Evolutionary conservation across 768 basidiomycete genomes (phyloP), one percentile per base, ranked within the genome.

Genomic region (Jaapia argillacea): DNA sequence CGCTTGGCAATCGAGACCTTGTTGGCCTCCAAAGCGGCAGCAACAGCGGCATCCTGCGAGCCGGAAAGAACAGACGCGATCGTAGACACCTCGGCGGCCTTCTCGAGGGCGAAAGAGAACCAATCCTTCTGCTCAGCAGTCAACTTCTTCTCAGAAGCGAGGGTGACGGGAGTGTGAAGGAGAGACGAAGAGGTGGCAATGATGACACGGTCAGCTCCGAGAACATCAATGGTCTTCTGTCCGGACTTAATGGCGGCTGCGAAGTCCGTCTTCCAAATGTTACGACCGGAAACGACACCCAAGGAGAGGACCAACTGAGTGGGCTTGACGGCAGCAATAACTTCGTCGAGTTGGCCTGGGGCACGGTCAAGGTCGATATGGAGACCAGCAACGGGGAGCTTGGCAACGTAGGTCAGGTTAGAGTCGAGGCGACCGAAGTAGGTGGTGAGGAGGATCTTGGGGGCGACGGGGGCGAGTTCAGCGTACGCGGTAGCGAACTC

Each of bases 231-330:
- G 38, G 89, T 92, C 63, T 81, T 85, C 69, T 93, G 82, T 44
- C 77, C 88, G 38, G 77, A 67, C 61, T 82, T 81, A 67, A 92
- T 75, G 45, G 89, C 82, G 43, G 78, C 80, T 50, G 73, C 69
- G 55, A 98, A 82, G 67, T 98, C 93, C 49, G 79, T 84, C 80
- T 98, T 99, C 96, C 96, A 99, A 71, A 99, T 89, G 75, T 97
- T 97, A 61, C 96, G 91, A 43, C 96, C 96, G 36, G 96, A 98
- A 51, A 99, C 87, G 48, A 97, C 63, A 66, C 96, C 96, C 49
- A 98, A 81, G 31, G 96, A 98, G 42, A 99, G 76, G 50, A 82
- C 58, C 49, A 91, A 74, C 57, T 64, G 66, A 51, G 90, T 93
- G 49, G 75, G 60, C 74, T 92, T 96, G 64, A 97, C 61, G 45